Base-by-base conservation (phyloP, 352 stramenopile species). In the Stephanocyclus meneghinianus region DNA sequence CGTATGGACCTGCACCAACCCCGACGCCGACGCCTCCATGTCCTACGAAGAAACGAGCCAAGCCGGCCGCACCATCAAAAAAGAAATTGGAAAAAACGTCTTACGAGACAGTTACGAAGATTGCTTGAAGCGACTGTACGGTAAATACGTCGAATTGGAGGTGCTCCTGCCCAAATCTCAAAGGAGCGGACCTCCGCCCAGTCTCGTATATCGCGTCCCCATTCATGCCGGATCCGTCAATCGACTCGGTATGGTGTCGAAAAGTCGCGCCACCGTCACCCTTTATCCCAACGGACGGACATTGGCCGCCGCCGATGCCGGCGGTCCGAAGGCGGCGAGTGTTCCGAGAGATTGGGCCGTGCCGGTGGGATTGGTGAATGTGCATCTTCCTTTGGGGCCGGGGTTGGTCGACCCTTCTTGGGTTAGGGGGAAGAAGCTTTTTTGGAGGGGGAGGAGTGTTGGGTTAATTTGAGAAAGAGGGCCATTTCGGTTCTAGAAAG, bases 141-240 rank as follows among this genome's bases (percentile, higher is more conserved):
- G 76, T 37, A 78, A 75, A 60, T 83, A 78, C 48, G 69, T 83
- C 11, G 76, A 83, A 47, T 59, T 83, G 42, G 76, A 83, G 30
- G 76, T 83, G 0, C 42, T 83, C 15, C 42, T 83, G 7, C 76
- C 69, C 16, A 69, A 59, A n/a, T 51, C 35, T 40, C 40, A 21
- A 10, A 45, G 40, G 2, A 44, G 50, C 37, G 67, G 76, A 64
- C 68, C 70, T n/a, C 69, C 76, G 1, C 69, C 76, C 29, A 75
- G 40, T 56, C 32, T 83, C 11, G 76, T 83, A 0, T 83, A 83
- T 44, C 61, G 68, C 37, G 76, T 83, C 16, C 76, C 76, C 26
- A 83, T 83, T 44, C n/a, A 60, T 21, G 37, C 63, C 5, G 76
- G 76, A 48, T 53, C 74, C 29, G 76, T 83, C 8, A 83, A 83